Base-by-base conservation (phyloP, 352 stramenopile genomes). In the Phytophthora foliorum region DNA sequence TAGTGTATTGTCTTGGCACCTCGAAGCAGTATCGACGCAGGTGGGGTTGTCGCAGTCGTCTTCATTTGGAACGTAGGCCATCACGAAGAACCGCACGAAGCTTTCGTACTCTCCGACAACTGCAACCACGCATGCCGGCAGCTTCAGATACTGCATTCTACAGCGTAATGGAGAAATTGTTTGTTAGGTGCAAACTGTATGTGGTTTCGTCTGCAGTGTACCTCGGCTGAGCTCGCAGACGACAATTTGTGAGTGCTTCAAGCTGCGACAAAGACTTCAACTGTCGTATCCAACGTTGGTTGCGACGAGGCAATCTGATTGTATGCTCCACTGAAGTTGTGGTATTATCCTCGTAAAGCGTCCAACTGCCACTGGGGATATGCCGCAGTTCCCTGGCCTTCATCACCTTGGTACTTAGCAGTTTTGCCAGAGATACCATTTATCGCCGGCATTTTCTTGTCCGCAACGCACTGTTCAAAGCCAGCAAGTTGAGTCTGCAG, bases 401-500 rank as follows among this genome's bases (percentile, higher is more conserved):
- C 31, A 22, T 24, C 16, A 22, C 16, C 9, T 42, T 57, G 31
- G 19, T 21, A 31, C 51, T 49, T 38, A 19, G 13, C 19, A 36
- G 24, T 10, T n/a, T 32, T 57, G 1, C 19, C 32, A 14, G 34
- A 24, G n/a, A 29, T 29, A 11, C 6, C 49, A 42, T 63, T 21
- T 29, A 39, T 14, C 10, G 22, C 6, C 38, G 55, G 36, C 0
- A 51, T 32, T 48, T 69, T 55, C 31, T 72, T 72, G 14, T 41
- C 50, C 22, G 31, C 53, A 19, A 77, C 53, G 21, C 62, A 73
- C 24, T 69, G 52, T 64, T 89, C 77, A 45, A 93, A 89, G 10
- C 58, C 67, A 17, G 53, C 31, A 27, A 93, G 55, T 56, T 73
- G 57, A 2, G 38, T 67, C 62, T 93, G 82, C 17, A 91, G 65